These are phyloP conservation scores for Neurospora sp. DNA, from an alignment of 495 filamentous ascomycete species.

Conservation along the genomic window DNA sequence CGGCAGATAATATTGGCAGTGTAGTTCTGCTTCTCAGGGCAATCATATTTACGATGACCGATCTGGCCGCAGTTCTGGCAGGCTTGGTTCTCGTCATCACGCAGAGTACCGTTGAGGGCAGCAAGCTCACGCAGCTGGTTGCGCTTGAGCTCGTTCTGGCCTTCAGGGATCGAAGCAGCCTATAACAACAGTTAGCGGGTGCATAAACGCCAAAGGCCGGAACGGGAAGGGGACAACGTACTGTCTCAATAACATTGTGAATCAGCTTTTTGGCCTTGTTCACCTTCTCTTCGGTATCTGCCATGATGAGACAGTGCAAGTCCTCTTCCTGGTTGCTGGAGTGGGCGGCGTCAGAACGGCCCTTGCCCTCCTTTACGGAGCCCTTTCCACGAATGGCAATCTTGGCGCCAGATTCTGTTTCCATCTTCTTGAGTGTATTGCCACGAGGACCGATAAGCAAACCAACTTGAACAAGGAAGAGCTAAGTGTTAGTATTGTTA, in stretches of 20 bases:
- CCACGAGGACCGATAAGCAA: constrained; percentile 99
- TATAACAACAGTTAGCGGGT: constrained; percentile 29
- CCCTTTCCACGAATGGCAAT: constrained; percentile 99
- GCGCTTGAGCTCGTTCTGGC: constrained; percentile 95
- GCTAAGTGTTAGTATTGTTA: constrained; percentile 78
- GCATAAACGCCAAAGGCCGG: not conserved
- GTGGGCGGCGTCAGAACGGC: constrained; percentile 95
- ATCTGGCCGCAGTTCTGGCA: constrained; percentile 99
- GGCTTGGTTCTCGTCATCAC: constrained; percentile 97
- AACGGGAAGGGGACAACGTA: constrained; percentile 39
- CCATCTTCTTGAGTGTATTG: constrained; percentile 99
- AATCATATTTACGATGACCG: constrained; percentile 97
- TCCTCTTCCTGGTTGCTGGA: constrained; percentile 99
- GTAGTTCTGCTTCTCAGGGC: constrained; percentile 93
- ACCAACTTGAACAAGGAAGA: constrained; percentile 88
- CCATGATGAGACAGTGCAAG: constrained; percentile 97
- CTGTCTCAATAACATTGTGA: constrained; percentile 95
- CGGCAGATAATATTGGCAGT: constrained; percentile 99
- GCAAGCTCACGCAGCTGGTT: constrained; percentile 97
- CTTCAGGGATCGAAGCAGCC: constrained; percentile 97
- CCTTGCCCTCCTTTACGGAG: constrained; percentile 99
- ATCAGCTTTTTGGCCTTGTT: constrained; percentile 96
- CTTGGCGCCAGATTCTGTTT: constrained; percentile 90
- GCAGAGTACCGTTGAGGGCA: constrained; percentile 93
- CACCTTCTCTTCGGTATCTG: constrained; percentile 96